phyloP scores from a whole-genome alignment of 176 grass and related monocot genomes.

The Miscanthus lutarioriparius region DNA sequence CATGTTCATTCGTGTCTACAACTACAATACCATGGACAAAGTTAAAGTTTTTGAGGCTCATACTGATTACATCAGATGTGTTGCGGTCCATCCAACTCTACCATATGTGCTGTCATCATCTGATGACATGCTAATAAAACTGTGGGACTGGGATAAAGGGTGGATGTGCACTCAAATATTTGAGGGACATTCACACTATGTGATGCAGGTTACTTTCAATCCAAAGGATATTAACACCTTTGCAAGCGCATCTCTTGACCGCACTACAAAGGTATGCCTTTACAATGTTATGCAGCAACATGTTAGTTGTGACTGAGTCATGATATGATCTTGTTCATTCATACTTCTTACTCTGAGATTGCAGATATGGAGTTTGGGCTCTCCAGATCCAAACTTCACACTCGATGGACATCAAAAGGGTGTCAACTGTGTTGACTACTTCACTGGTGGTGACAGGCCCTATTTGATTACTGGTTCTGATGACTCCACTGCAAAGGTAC shows the following conservation, averaged over 20 bases:
- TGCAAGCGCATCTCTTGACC: slow-evolving; percentile 97
- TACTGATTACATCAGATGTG: slow-evolving; percentile 94
- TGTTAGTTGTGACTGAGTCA: slow-evolving; percentile 31
- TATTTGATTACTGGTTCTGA: slow-evolving; percentile 99
- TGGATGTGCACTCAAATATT: slow-evolving; percentile 99
- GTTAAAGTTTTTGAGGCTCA: slow-evolving; percentile 94
- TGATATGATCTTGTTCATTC: slow-evolving; percentile 19
- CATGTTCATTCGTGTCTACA: slow-evolving; percentile 91
- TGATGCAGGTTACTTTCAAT: slow-evolving; percentile 99
- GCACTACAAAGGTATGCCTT: slow-evolving; percentile 81
- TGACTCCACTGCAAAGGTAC: slow-evolving; percentile 98
- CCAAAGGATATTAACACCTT: slow-evolving; percentile 98
- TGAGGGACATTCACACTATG: slow-evolving; percentile 99
- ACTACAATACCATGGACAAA: slow-evolving; percentile 97
- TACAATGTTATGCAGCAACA: neutral
- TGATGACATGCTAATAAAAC: slow-evolving; percentile 99
- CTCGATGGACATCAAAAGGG: slow-evolving; percentile 96
- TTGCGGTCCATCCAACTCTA: slow-evolving; percentile 95
- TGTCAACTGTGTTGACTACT: slow-evolving; percentile 99
- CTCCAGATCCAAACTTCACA: slow-evolving; percentile 97
- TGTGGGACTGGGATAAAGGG: slow-evolving; percentile 99
- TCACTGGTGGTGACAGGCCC: slow-evolving; percentile 95
- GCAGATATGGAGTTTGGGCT: slow-evolving; percentile 99
- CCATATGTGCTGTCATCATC: slow-evolving; percentile 96
- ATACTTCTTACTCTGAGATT: slow-evolving; percentile 20